Evolutionary conservation across 176 grass and related monocot genomes (phyloP).

Genomic region (Phoenix roebelenii): DNA sequence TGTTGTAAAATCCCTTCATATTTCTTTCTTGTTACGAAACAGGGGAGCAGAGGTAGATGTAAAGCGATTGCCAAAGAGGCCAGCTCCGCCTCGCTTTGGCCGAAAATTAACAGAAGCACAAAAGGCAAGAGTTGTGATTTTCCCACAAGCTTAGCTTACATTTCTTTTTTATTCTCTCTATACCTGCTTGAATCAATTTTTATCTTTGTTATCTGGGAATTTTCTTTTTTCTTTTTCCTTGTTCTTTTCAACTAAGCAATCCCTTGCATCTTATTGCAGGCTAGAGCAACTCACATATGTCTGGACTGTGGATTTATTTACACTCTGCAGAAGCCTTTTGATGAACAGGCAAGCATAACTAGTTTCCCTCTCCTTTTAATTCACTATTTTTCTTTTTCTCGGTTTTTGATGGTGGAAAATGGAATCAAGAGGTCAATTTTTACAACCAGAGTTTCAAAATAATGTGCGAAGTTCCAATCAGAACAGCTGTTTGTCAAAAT

Average conservation of each 20-base stretch:
- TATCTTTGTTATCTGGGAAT: not conserved
- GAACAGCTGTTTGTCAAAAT: too few relatives aligned
- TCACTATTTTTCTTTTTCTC: too few relatives aligned
- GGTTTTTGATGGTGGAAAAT: too few relatives aligned
- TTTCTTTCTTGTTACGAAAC: not conserved
- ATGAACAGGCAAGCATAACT: conserved; percentile 54
- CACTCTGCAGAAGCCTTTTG: conserved; percentile 85
- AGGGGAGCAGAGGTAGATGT: conserved; percentile 77
- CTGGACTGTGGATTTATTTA: conserved; percentile 96
- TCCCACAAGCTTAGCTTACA: too few relatives aligned
- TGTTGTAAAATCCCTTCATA: too few relatives aligned
- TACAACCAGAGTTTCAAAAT: too few relatives aligned
- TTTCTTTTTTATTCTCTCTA: too few relatives aligned
- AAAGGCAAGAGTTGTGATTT: conserved; percentile 35
- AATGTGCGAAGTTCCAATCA: too few relatives aligned
- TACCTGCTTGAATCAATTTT: too few relatives aligned
- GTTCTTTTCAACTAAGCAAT: not conserved
- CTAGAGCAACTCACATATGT: conserved; percentile 88
- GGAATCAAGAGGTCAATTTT: too few relatives aligned
- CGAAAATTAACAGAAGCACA: conserved; percentile 68
- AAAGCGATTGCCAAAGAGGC: conserved; percentile 75
- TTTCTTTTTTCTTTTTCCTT: too few relatives aligned
- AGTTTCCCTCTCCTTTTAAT: not conserved
- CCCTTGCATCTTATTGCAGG: conserved; percentile 30
- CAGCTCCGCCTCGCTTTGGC: conserved; percentile 77